These are phyloP conservation scores for Apiospora malaysiana DNA, from an alignment of 2,329 filamentous ascomycete species.

Conservation along the genomic window DNA sequence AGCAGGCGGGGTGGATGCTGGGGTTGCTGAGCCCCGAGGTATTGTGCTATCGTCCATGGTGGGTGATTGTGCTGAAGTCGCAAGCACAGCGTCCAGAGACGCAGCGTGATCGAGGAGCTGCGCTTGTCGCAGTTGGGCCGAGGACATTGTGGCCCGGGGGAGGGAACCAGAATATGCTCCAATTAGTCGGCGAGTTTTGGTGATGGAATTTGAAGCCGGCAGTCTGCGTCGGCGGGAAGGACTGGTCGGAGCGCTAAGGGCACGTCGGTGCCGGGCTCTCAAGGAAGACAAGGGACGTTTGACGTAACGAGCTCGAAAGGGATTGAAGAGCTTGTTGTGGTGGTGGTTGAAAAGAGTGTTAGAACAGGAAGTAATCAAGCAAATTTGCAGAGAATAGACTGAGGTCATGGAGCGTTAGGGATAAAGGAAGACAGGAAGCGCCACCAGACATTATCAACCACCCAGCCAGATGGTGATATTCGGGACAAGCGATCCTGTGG, in stretches of 20 bases:
- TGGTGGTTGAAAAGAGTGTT: conserved; percentile 38
- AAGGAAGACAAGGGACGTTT: conserved; percentile 32
- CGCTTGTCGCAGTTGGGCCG: conserved; percentile 35
- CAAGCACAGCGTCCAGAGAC: conserved; percentile 37
- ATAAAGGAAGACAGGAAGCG: conserved; percentile 29
- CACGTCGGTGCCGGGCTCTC: conserved; percentile 37
- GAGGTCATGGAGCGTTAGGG: conserved; percentile 38
- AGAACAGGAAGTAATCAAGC: conserved; percentile 37
- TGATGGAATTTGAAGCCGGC: conserved; percentile 16
- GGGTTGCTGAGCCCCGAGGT: conserved; percentile 27
- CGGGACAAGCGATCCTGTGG: conserved; percentile 35
- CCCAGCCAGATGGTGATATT: conserved; percentile 36
- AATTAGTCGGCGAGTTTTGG: conserved; percentile 30
- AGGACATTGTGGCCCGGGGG: conserved; percentile 35
- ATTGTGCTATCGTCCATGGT: conserved; percentile 26
- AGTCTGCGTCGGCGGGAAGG: conserved; percentile 31
- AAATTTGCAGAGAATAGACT: conserved; percentile 39
- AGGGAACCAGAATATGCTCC: background rate
- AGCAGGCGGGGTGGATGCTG: conserved; percentile 28
- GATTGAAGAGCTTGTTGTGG: conserved; percentile 34
- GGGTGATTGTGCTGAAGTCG: conserved; percentile 28
- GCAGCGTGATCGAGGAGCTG: conserved; percentile 31
- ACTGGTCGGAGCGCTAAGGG: conserved; percentile 34
- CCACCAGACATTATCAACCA: conserved; percentile 35
- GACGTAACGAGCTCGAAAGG: conserved; percentile 35